Percentiles rank a stretch among this genome's conserved stretches.
Evolutionary conservation across 805 yeast genomes (phyloP).

Genomic region (Helenozyma rhizophorensis): DNA sequence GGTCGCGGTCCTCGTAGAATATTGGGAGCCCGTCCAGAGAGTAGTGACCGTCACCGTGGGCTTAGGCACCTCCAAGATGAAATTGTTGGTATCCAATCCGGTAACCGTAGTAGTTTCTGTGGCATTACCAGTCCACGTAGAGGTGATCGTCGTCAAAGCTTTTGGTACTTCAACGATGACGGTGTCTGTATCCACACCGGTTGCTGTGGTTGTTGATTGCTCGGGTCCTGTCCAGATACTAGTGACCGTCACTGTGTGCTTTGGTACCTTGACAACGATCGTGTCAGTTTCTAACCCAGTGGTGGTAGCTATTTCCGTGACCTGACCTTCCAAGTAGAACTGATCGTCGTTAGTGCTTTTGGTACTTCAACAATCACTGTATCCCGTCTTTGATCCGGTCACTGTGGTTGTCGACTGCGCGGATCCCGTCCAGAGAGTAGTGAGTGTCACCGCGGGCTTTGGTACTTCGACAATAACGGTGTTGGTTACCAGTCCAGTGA

Average conservation of each 20-base stretch:
- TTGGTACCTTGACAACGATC: constrained; percentile 12
- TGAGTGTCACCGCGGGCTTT: neutral
- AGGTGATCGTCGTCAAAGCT: constrained; percentile 8
- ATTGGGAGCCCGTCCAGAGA: no score
- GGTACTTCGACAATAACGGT: neutral
- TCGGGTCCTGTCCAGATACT: neutral
- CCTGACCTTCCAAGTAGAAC: constrained; percentile 7
- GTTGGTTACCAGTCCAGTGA: neutral
- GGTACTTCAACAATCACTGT: constrained; percentile 7
- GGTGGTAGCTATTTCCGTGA: neutral
- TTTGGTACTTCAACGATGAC: constrained; percentile 10
- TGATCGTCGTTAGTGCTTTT: constrained; percentile 1
- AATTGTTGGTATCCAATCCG: neutral
- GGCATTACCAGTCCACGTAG: constrained; percentile 7
- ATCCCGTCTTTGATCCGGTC: constrained; percentile 6
- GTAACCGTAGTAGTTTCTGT: constrained; percentile 5
- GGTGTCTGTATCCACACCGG: constrained; percentile 5
- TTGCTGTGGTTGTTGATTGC: constrained; percentile 2
- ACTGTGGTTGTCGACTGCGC: constrained; percentile 2
- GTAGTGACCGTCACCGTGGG: neutral
- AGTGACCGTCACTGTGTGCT: constrained; percentile 5
- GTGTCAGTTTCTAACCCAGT: constrained; percentile 7
- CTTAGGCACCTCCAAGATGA: neutral
- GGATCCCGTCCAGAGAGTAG: constrained; percentile 8
- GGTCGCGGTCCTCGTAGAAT: no score